Evolutionary conservation across 495 filamentous ascomycete genomes (phyloP), one percentile per base, ranked within the genome.

Genomic region (Glutinoglossum americanum): DNA sequence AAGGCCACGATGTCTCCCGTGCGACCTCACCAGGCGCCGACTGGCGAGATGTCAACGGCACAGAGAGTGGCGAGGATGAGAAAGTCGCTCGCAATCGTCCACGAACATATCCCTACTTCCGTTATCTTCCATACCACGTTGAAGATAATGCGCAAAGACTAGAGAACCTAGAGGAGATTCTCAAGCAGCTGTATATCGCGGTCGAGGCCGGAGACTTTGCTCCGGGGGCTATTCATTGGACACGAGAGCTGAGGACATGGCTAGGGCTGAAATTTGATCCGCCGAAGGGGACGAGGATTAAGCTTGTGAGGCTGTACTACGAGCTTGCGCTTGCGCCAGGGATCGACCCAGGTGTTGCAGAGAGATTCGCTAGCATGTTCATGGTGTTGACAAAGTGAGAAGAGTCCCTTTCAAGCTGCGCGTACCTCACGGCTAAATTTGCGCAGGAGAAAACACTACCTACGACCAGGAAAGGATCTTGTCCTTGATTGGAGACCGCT

Each of bases 281-380:
- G 58, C 86, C 89, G 48, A 77, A 82, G 57, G 80, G 80, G 60
- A 81, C 90, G 48, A 76, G 92, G 54, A 79, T 88, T 58, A 86
- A 80, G 67, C 81, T 99, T 25, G 84, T 89, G 19, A 85, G 79
- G 65, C 73, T 99, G 21, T 99, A 95, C 69, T 99, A 93, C 71
- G 88, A 95, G 72, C 81, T 99, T 33, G 76, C 87, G 5, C 76
- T 99, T 49, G 88, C 92, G 32, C 89, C 90, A 0, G 92, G 93
- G 4, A 73, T 99, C 55, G 93, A 97, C 64, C 74, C 75, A 51
- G 73, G 72, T 60, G 83, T 87, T 25, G 75, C 89, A 15, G 93
- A 99, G 70, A 76, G 92, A 57, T 99, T 99, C 67, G 78, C 89
- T 11, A 92, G 84, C 76, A 96, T 95, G 88, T 92, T 96, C 62